Evolutionary conservation across 1,284 basidiomycete genomes (phyloP).

Genomic region (Pyrrhoderma lamaoense): DNA sequence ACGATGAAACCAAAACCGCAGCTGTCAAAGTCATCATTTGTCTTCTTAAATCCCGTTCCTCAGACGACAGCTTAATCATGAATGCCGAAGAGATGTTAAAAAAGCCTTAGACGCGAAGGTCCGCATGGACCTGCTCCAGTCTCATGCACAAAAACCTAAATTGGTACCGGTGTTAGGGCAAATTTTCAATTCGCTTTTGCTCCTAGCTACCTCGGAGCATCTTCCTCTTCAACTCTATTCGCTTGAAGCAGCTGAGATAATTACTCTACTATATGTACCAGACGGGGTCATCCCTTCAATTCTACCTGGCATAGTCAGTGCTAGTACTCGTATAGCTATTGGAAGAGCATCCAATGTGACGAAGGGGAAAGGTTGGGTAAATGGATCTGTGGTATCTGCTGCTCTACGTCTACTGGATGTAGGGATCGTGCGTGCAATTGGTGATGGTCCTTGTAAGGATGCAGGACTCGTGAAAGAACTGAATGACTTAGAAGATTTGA

Average conservation of each 20-base stretch:
- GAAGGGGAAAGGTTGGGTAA: constrained; percentile 49
- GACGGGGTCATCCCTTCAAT: constrained; percentile 61
- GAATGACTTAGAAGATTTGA: constrained; percentile 56
- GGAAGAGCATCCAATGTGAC: constrained; percentile 35
- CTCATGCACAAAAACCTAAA: constrained; percentile 38
- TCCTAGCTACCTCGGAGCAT: constrained; percentile 46
- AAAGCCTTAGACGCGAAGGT: constrained; percentile 23
- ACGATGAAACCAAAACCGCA: constrained; percentile 72
- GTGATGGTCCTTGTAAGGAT: constrained; percentile 56
- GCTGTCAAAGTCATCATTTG: constrained; percentile 49
- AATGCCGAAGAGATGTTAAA: constrained; percentile 12
- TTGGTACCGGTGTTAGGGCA: constrained; percentile 80
- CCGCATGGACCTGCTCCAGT: constrained; percentile 35
- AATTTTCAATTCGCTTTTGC: constrained; percentile 67
- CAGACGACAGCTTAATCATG: constrained; percentile 32
- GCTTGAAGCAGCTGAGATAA: constrained; percentile 48
- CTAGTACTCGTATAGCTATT: constrained; percentile 61
- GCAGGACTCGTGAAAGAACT: constrained; percentile 51
- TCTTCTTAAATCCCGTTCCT: constrained; percentile 44
- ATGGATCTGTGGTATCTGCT: constrained; percentile 54
- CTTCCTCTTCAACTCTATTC: constrained; percentile 56
- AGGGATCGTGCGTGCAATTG: constrained; percentile 49
- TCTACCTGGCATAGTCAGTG: constrained; percentile 75
- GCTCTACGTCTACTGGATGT: constrained; percentile 52
- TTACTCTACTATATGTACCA: constrained; percentile 58